phyloP scores from a whole-genome alignment of 2,329 filamentous ascomycete genomes.

The Orbilia oligospora region DNA sequence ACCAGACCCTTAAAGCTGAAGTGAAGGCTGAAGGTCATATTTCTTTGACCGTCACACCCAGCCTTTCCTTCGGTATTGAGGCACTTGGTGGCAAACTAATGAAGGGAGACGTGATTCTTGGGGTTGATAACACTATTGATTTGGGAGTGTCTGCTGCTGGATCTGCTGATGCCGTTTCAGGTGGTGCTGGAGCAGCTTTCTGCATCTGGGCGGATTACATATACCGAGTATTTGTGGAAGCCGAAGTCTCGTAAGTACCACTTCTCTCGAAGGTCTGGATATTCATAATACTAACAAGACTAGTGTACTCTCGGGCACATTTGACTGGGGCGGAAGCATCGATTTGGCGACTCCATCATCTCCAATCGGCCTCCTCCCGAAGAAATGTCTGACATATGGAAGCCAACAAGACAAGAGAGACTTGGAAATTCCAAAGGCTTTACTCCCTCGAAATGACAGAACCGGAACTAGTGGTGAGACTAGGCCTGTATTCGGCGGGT shows the following conservation, averaged over 20 bases:
- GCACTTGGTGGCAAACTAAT: slow-evolving; percentile 34
- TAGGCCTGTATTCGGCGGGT: slow-evolving; percentile 23
- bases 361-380: slow-evolving; percentile 11
- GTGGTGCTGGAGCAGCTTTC: slow-evolving; percentile 23
- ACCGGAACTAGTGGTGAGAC: slow-evolving; percentile 19
- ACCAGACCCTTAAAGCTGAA: slow-evolving; percentile 29
- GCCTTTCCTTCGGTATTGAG: slow-evolving; percentile 32
- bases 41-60: slow-evolving; percentile 19
- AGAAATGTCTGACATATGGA: slow-evolving; percentile 32
- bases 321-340: slow-evolving; percentile 32
- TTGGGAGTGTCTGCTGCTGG: slow-evolving; percentile 27
- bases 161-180: slow-evolving; percentile 11
- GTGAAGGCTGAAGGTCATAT: slow-evolving; percentile 33
- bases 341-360: slow-evolving; percentile 29
- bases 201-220: slow-evolving; percentile 39
- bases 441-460: slow-evolving; percentile 19
- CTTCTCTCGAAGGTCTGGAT: not conserved
- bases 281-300: not conserved
- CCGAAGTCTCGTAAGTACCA: slow-evolving; percentile 37
- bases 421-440: slow-evolving; percentile 5
- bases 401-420: slow-evolving; percentile 26
- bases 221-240: slow-evolving; percentile 36
- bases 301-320: slow-evolving; percentile 27
- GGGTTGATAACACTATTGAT: slow-evolving; percentile 35
- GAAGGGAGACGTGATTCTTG: slow-evolving; percentile 37